Base-by-base conservation (phyloP, 805 yeast genomes). In the Candida sphagnicola region DNA sequence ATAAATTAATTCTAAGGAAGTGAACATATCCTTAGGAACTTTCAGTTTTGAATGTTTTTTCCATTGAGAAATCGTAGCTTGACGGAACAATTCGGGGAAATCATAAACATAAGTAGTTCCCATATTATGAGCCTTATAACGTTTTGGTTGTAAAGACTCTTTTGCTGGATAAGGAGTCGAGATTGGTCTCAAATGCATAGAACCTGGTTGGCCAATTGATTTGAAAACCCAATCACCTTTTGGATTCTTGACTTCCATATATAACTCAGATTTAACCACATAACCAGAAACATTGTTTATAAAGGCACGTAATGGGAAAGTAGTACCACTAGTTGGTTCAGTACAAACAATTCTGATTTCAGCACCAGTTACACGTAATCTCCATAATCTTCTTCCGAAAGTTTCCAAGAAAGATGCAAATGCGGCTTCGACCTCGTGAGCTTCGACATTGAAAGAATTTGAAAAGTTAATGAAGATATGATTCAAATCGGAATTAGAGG, bases 91-190 rank as follows among this genome's bases (percentile, higher is more conserved):
- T 62, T 93, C 99, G 38, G 99, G 99, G 93, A 93, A 95, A 66
- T 93, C 99, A 57, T 95, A 93, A 36, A 88, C 96, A 59, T 88
- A 93, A 8, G 99, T 90, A 14, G 99, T 93, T 47, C 99, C 99
- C 90, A 93, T 85, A 54, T 87, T 75, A 66, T 93, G 98, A 36
- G 99, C 99, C 72, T 84, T 86, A 74, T 95, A 95, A 70, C 99
- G 88, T 68, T 93, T 93, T 54, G 98, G 97, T 72, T 93, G 99
- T 56, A 93, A 76, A 71, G 95, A 90, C 69, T 93, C 99, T 74
- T 93, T 93, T 23, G 95, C 95, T 42, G 98, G 95, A 61, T 93
- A 95, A 36, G 97, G 96, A 37, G 97, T 87, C 34, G 90, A 83
- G 56, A 93, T 89, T 31, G 96, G 85, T 67, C 98, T 82, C 72